Evolutionary conservation across 495 filamentous ascomycete species (phyloP).

Genomic region (Sordaria brevicollis): DNA sequence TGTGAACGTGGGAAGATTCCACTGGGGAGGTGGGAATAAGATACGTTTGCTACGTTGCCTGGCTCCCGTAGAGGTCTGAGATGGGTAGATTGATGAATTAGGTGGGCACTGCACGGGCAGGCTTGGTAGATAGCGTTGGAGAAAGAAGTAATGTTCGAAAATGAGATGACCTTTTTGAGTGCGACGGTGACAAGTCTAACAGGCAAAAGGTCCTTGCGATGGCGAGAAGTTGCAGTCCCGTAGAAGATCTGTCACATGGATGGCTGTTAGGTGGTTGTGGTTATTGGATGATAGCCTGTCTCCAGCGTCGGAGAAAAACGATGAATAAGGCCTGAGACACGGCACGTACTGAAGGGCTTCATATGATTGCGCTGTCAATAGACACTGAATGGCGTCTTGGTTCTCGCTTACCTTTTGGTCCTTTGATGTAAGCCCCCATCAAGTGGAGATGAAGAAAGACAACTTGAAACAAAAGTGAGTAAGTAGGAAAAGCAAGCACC

Average conservation of each 20-base stretch:
- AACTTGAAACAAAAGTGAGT: neutral
- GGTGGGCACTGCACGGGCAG: too few species aligned
- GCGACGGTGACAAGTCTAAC: neutral
- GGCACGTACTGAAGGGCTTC: neutral
- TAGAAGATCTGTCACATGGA: neutral
- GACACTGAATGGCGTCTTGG: neutral
- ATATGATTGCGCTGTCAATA: neutral
- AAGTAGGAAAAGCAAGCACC: neutral
- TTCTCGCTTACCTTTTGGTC: neutral
- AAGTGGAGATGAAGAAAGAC: neutral
- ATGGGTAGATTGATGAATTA: too few species aligned
- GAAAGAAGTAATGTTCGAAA: neutral
- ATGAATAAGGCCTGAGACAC: neutral
- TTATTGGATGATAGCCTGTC: neutral
- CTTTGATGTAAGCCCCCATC: neutral
- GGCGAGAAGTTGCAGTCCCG: neutral
- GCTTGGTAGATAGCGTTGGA: neutral
- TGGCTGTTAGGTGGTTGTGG: neutral
- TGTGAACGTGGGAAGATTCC: neutral
- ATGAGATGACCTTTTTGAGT: neutral
- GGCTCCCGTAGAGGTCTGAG: too few species aligned
- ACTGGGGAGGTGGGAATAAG: too few species aligned
- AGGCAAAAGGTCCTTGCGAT: neutral
- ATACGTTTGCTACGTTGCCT: too few species aligned
- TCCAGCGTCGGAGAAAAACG: neutral